Percentiles rank a stretch among this genome's conserved stretches.
Evolutionary conservation across 179 eudicot species (phyloP).

Genomic region (Sideroxylon spinosum): DNA sequence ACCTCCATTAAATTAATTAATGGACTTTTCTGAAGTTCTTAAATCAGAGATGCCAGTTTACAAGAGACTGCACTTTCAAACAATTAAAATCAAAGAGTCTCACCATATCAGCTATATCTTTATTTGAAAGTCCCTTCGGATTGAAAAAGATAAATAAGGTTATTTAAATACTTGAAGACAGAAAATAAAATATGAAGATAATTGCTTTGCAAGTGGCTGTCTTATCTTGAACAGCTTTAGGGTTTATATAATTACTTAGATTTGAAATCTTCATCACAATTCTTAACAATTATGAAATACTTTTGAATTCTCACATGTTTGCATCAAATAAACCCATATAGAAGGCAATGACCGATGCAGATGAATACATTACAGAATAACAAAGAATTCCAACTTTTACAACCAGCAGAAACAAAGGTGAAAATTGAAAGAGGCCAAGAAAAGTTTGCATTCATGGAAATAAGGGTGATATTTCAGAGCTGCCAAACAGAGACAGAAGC

Average conservation of each 20-base stretch:
- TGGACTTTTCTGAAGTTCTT: too few species aligned
- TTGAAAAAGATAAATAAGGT: background rate
- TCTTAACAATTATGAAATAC: background rate
- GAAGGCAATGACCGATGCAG: background rate
- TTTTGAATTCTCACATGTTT: background rate
- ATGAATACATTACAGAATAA: background rate
- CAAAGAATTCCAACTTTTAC: background rate
- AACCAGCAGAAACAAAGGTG: background rate
- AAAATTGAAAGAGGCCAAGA: background rate
- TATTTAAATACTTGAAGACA: background rate
- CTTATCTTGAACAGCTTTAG: background rate
- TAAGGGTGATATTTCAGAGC: background rate
- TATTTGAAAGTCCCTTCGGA: background rate
- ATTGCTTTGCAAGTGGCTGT: background rate
- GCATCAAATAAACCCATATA: background rate
- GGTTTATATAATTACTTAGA: background rate
- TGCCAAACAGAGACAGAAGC: background rate
- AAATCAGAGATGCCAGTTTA: background rate
- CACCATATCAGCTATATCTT: background rate
- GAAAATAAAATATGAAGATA: background rate
- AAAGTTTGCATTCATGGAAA: constrained; percentile 1
- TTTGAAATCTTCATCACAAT: background rate
- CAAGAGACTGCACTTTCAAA: background rate
- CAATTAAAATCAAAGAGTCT: background rate
- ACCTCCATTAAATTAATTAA: background rate